Conservation (phyloP, 192 early-diverging fungal genomes). For the Neocallimastix lanati region DNA sequence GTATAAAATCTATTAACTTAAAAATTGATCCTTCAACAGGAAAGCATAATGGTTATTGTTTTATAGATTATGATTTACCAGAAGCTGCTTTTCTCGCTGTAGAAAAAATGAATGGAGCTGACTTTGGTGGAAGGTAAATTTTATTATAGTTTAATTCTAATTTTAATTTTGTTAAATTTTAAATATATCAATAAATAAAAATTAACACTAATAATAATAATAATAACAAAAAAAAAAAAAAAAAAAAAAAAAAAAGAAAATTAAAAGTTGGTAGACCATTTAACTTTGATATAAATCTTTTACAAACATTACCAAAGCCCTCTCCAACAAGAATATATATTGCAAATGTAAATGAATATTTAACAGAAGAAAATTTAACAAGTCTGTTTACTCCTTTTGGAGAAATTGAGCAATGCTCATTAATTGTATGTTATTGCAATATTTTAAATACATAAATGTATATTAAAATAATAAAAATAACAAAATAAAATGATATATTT, state of each 20-base stretch:
- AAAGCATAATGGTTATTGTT: conserved; percentile 78
- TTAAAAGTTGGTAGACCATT: conserved; percentile 72
- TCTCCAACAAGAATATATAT: conserved; percentile 56
- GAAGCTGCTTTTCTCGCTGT: conserved; percentile 70
- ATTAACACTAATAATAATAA: too few species aligned
- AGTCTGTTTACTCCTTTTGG: conserved; percentile 79
- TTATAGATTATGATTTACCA: conserved; percentile 73
- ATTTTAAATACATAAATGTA: too few species aligned
- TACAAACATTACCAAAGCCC: conserved; percentile 42
- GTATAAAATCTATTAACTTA: conserved; percentile 58
- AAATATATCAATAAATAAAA: too few species aligned
- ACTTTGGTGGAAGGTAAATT: conserved; percentile 59
- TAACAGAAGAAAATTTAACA: conserved; percentile 50
- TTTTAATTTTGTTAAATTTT: too few species aligned
- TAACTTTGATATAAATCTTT: conserved; percentile 46
- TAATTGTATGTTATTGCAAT: conserved; percentile 43
- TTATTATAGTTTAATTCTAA: too few species aligned
- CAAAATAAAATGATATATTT: too few species aligned
- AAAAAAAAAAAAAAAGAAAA: conserved; percentile 9
- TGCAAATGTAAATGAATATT: conserved; percentile 59
- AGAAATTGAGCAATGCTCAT: conserved; percentile 40
- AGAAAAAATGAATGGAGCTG: conserved; percentile 55
- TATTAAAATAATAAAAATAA: too few species aligned
- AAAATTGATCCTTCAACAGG: conserved; percentile 54
- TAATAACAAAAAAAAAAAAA: too few species aligned